phyloP scores from a whole-genome alignment of 208 protist species.

The Acanthamoeba castellanii region DNA sequence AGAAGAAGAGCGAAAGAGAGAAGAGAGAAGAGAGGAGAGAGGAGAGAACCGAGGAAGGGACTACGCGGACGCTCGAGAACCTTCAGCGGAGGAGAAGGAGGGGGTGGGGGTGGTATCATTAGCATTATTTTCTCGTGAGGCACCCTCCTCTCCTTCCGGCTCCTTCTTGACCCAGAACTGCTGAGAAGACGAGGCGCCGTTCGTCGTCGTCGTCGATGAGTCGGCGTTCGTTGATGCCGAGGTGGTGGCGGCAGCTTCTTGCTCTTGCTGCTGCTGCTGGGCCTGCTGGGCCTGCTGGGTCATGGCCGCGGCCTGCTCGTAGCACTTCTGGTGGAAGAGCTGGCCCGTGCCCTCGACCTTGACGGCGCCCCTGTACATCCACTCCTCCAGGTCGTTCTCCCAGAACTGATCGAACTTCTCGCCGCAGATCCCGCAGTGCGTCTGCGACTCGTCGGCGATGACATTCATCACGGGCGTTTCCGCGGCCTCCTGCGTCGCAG shows the following conservation, averaged over 20 bases:
- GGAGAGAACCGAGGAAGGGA: background rate
- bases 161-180: conserved; percentile 31
- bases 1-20: background rate
- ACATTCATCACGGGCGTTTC: conserved; percentile 42
- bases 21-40: conserved; percentile 8
- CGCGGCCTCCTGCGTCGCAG: background rate
- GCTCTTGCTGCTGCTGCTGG: background rate
- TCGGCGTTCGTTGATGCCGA: background rate
- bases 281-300: background rate
- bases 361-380: conserved; percentile 63
- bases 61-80: conserved; percentile 8
- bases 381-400: conserved; percentile 55
- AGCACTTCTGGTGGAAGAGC: conserved; percentile 69
- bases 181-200: background rate
- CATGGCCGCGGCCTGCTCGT: background rate
- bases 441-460: conserved; percentile 65
- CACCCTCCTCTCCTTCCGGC: conserved; percentile 2
- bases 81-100: background rate
- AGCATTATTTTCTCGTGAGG: conserved; percentile 15
- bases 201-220: background rate
- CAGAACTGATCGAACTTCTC: conserved; percentile 64
- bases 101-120: background rate
- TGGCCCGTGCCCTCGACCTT: conserved; percentile 51
- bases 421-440: conserved; percentile 55
- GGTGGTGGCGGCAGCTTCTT: background rate